Base-by-base conservation (phyloP, 169 alveolate species). In the Amoebophrya sp. region DNA sequence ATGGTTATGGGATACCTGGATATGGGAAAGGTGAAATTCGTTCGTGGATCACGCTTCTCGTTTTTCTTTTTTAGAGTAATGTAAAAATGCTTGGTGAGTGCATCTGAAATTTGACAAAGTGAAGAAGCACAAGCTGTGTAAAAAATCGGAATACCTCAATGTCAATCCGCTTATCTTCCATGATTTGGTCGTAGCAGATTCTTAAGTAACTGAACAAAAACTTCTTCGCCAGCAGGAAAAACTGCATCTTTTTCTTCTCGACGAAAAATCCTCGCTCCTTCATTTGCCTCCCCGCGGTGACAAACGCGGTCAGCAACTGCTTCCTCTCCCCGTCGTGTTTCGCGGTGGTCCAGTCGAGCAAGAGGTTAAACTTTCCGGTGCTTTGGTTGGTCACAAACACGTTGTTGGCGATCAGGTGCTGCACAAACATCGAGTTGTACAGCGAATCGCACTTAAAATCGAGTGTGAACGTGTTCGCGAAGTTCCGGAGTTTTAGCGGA, bases 91-190 rank as follows among this genome's bases (percentile, higher is more conserved):
- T n/a, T n/a, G n/a, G n/a, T n/a, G n/a, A n/a, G n/a, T n/a, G n/a
- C n/a, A n/a, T n/a, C n/a, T n/a, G n/a, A n/a, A n/a, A n/a, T n/a
- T n/a, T n/a, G n/a, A n/a, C n/a, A n/a, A n/a, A n/a, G n/a, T n/a
- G n/a, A n/a, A 7, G 29, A 47, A 47, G 18, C 29, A 7, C 66
- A 47, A 47, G 18, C 66, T 47, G 66, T 47, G 66, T 18, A 18
- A 47, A 7, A 47, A 47, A 47, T 47, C 66, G 18, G 7, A 47
- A 18, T 47, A 47, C 66, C 66, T 47, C 66, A 47, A 47, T 47
- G 18, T 66, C 83, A 25, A 66, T 66, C 83, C 83, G 83, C 83
- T 66, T 66, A 25, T 66, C 83, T 25, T 66, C 83, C 83, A 66
- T 66, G 29, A 66, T 66, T 25, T 66, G 83, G 83, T 66, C 83